These are phyloP conservation scores for Sporothrix inflata DNA, from an alignment of 2,329 filamentous ascomycete genomes.

Conservation along the genomic window DNA sequence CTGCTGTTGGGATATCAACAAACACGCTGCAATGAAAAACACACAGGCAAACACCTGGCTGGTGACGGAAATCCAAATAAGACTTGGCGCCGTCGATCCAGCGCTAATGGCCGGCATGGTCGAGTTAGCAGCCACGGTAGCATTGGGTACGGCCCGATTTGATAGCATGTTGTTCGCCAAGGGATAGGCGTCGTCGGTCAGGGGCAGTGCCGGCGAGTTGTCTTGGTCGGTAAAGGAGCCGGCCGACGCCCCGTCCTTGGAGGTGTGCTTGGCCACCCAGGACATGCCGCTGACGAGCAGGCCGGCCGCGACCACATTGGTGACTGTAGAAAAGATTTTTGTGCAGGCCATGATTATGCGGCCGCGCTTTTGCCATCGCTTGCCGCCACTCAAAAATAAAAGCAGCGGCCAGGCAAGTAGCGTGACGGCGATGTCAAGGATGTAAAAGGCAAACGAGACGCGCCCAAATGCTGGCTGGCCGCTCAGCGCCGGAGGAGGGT, in stretches of 20 bases:
- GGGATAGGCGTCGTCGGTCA: neutral
- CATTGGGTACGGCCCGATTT: neutral
- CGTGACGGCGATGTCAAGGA: constrained; percentile 2
- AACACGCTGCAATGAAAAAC: neutral
- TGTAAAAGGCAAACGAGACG: constrained; percentile 24
- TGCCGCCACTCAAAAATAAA: constrained; percentile 9
- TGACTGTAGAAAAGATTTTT: neutral
- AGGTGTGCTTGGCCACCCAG: constrained; percentile 17
- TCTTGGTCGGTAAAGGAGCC: neutral
- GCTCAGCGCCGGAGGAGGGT: neutral
- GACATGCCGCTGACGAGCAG: constrained; percentile 20
- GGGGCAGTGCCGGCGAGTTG: neutral
- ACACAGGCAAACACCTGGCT: constrained; percentile 26
- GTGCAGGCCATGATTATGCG: neutral
- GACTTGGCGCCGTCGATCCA: neutral
- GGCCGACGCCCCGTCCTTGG: neutral
- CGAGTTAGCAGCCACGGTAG: neutral
- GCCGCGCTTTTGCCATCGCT: constrained; percentile 18
- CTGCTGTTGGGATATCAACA: neutral
- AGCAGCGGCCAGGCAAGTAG: constrained; percentile 10
- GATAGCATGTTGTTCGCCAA: neutral
- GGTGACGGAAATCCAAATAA: constrained; percentile 15
- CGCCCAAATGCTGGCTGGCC: constrained; percentile 27
- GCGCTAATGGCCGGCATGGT: constrained; percentile 7
- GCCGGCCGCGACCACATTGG: constrained; percentile 2